Percentiles rank a stretch among this genome's conserved stretches.
These are phyloP conservation scores for Piper betle DNA, from an alignment of 164 flowering plant species.

Conservation along the genomic window DNA sequence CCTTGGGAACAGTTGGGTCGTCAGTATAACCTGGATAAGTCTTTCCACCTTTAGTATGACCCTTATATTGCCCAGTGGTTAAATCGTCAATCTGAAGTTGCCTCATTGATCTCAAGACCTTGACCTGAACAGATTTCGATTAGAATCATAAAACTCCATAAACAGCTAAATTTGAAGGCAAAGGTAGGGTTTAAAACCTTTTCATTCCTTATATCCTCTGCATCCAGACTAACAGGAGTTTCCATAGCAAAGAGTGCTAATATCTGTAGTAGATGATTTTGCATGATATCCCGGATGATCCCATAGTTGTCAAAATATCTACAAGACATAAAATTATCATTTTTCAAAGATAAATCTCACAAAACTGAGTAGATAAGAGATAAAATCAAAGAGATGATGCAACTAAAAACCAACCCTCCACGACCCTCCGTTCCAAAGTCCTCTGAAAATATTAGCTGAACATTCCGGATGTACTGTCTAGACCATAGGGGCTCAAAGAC, in stretches of 20 bases:
- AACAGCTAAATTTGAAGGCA: not conserved
- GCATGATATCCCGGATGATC: constrained; percentile 87
- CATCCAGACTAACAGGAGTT: constrained; percentile 87
- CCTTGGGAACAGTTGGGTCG: constrained; percentile 56
- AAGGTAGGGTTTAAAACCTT: constrained; percentile 38
- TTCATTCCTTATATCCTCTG: constrained; percentile 82
- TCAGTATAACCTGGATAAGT: constrained; percentile 52
- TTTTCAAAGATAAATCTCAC: not conserved
- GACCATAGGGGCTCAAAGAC: constrained; percentile 89
- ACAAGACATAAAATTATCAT: not conserved
- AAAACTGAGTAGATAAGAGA: not conserved
- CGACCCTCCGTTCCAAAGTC: constrained; percentile 85
- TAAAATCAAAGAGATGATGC: not conserved
- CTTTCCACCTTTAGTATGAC: constrained; percentile 44
- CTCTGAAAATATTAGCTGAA: constrained; percentile 82
- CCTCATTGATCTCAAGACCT: constrained; percentile 67
- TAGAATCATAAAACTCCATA: not conserved
- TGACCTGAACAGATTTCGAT: constrained; percentile 35
- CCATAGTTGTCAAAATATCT: constrained; percentile 80
- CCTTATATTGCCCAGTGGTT: constrained; percentile 60
- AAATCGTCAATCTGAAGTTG: constrained; percentile 52
- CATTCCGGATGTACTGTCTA: constrained; percentile 71
- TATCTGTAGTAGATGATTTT: constrained; percentile 83
- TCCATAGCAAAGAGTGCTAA: constrained; percentile 90
- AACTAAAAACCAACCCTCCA: constrained; percentile 51